Conservation (phyloP, 352 stramenopile species). For the Heterotrichella gracilis region DNA sequence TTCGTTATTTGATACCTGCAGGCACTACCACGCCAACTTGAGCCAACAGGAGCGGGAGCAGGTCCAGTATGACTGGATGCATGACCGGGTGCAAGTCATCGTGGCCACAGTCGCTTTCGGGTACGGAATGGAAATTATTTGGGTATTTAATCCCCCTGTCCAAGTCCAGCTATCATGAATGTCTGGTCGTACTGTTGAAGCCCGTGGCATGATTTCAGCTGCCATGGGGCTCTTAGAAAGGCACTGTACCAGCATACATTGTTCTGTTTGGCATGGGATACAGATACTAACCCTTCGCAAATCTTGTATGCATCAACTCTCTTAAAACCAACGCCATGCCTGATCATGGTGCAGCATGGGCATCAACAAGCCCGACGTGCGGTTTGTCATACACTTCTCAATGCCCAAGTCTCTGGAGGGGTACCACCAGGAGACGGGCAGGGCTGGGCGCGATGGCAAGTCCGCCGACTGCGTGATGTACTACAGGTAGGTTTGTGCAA, state of each 20-base stretch:
- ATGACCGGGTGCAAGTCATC: slow-evolving; percentile 28
- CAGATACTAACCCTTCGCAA: too few relatives aligned
- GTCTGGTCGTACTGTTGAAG: too few relatives aligned
- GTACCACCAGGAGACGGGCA: slow-evolving; percentile 76
- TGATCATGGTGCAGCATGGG: slow-evolving; percentile 53
- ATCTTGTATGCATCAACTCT: too few relatives aligned
- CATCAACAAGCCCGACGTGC: slow-evolving; percentile 84
- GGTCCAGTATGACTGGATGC: slow-evolving; percentile 20
- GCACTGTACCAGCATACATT: too few relatives aligned
- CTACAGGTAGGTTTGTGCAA: too few relatives aligned
- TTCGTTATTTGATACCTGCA: neutral
- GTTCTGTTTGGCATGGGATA: too few relatives aligned
- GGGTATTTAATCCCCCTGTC: too few relatives aligned
- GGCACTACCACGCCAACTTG: slow-evolving; percentile 19
- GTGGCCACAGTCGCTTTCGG: slow-evolving; percentile 84
- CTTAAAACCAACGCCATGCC: too few relatives aligned
- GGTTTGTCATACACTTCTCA: slow-evolving; percentile 84
- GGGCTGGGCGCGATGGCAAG: slow-evolving; percentile 62
- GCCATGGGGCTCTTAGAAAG: too few relatives aligned
- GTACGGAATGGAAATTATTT: slow-evolving; percentile 94
- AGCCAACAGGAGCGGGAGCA: slow-evolving; percentile 13
- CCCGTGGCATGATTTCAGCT: too few relatives aligned
- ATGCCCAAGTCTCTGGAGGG: slow-evolving; percentile 92
- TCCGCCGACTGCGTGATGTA: slow-evolving; percentile 44
- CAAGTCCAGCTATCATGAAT: too few relatives aligned